phyloP scores from a whole-genome alignment of 2,329 filamentous ascomycete species.

The Fusarium duplospermum region DNA sequence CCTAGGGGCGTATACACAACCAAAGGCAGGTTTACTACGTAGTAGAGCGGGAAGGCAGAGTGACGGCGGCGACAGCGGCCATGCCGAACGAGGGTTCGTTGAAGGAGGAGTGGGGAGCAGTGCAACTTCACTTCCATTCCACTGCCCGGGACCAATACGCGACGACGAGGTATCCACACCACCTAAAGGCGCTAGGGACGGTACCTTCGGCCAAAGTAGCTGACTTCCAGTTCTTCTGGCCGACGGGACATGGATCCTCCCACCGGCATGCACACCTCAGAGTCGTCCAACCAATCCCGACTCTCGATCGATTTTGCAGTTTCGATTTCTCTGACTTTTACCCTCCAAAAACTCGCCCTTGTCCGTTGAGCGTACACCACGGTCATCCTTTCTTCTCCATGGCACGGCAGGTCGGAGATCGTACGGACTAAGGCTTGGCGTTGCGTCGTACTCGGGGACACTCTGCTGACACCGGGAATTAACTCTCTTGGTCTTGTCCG shows the following conservation, averaged over 20 bases:
- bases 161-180: constrained; percentile 22
- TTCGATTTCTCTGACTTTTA: constrained; percentile 32
- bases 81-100: constrained; percentile 36
- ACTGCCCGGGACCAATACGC: constrained; percentile 37
- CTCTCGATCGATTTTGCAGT: constrained; percentile 16
- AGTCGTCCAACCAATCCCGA: constrained; percentile 23
- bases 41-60: neutral
- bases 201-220: constrained; percentile 36
- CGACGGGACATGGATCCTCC: constrained; percentile 12
- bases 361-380: neutral
- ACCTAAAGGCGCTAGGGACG: constrained; percentile 17
- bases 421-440: constrained; percentile 6
- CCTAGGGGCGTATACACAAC: neutral
- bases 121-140: constrained; percentile 22
- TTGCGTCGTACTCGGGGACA: constrained; percentile 10
- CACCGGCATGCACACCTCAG: constrained; percentile 9
- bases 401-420: neutral
- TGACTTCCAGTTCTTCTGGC: neutral
- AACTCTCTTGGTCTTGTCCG: neutral
- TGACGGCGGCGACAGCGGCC: constrained; percentile 24
- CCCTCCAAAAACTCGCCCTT: constrained; percentile 20
- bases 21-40: constrained; percentile 1
- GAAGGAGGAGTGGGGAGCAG: constrained; percentile 33
- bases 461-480: constrained; percentile 9
- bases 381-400: constrained; percentile 2